phyloP scores from a whole-genome alignment of 2,329 filamentous ascomycete species.

The Cytospora chrysosperma region DNA sequence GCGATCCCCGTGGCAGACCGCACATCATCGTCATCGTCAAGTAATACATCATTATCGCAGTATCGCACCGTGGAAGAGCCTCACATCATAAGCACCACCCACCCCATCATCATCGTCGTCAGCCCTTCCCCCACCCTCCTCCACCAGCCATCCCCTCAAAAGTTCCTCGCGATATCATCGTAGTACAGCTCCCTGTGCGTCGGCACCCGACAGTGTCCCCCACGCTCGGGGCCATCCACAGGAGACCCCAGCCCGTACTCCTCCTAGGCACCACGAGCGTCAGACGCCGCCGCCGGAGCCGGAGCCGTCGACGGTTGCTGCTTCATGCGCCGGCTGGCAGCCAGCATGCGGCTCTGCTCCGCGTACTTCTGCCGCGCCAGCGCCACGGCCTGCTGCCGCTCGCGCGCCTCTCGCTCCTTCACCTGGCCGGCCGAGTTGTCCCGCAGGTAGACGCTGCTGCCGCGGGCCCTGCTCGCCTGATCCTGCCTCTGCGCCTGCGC shows the following conservation, averaged over 20 bases:
- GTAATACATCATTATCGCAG: not conserved
- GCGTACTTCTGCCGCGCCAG: constrained; percentile 59
- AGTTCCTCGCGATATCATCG: not conserved
- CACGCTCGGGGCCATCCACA: not conserved
- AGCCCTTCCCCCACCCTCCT: not conserved
- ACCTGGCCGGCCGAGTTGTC: constrained; percentile 49
- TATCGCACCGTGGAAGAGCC: not conserved
- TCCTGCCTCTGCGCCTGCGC: constrained; percentile 51
- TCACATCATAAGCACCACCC: not conserved
- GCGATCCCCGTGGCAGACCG: not conserved
- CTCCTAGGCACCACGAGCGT: constrained; percentile 9
- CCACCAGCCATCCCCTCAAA: too few relatives aligned
- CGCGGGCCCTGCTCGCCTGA: constrained; percentile 43
- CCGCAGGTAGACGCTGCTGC: constrained; percentile 50
- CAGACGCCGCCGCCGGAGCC: not conserved
- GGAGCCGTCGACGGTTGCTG: constrained; percentile 11
- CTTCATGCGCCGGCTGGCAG: constrained; percentile 54
- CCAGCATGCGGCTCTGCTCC: constrained; percentile 59
- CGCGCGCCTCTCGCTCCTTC: constrained; percentile 52
- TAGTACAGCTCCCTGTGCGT: constrained; percentile 11
- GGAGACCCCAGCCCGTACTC: not conserved
- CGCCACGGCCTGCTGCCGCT: constrained; percentile 54
- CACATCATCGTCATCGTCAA: not conserved
- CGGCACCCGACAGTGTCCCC: constrained; percentile 6
- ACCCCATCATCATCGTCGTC: constrained; percentile 3